Percentiles rank a stretch among this genome's conserved stretches.
Conservation (phyloP, 495 filamentous ascomycete species). For the Talaromyces nanjingensis region DNA sequence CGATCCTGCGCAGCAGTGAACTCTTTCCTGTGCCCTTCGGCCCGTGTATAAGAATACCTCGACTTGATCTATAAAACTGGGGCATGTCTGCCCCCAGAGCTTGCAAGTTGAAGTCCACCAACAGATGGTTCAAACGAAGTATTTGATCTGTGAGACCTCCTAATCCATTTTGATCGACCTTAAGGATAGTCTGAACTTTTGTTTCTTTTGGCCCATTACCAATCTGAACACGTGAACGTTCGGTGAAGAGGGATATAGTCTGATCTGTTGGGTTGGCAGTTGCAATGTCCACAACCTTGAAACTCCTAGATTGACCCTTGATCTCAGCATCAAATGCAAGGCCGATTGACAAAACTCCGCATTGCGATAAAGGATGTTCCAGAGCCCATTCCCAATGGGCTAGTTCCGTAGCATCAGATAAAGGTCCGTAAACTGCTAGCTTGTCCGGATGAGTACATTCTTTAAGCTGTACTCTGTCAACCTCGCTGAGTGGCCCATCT, state of each 20-base stretch:
- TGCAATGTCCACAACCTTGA: constrained; percentile 33
- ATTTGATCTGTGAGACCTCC: constrained; percentile 60
- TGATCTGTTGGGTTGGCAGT: constrained; percentile 15
- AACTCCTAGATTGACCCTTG: constrained; percentile 38
- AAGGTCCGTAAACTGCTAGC: constrained; percentile 22
- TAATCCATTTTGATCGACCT: constrained; percentile 35
- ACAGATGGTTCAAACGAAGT: constrained; percentile 56
- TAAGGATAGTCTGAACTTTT: constrained; percentile 12
- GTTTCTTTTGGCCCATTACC: constrained; percentile 17
- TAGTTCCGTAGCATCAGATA: constrained; percentile 36
- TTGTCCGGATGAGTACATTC: constrained; percentile 42
- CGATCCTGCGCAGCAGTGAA: constrained; percentile 59
- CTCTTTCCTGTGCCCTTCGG: constrained; percentile 80
- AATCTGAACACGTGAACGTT: constrained; percentile 28
- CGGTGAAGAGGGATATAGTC: constrained; percentile 31
- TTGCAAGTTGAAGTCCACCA: constrained; percentile 48
- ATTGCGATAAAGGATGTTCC: constrained; percentile 47
- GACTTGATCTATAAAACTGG: constrained; percentile 32
- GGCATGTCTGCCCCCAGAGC: constrained; percentile 31
- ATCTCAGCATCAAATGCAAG: constrained; percentile 41
- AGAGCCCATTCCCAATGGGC: constrained; percentile 59
- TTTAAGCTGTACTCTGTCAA: constrained; percentile 38
- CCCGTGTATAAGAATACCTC: constrained; percentile 70
- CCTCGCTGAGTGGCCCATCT: constrained; percentile 29
- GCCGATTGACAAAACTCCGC: constrained; percentile 33